phyloP scores from a whole-genome alignment of 371 early-diverging fungal species.

The Rhizopus microsporus region DNA sequence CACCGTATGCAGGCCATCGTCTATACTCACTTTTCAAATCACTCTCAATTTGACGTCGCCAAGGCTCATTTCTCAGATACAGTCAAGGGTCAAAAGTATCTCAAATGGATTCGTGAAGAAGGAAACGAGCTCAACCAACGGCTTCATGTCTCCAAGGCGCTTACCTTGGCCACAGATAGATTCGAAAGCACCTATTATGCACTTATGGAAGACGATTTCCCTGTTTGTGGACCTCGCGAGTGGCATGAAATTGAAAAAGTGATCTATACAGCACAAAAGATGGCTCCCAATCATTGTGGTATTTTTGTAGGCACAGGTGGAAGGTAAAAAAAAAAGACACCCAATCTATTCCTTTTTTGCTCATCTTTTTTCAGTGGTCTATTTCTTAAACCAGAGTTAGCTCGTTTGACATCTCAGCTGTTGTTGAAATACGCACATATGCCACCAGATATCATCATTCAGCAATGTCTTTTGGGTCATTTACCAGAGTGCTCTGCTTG shows the following conservation, averaged over 20 bases:
- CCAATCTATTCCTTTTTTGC: neutral
- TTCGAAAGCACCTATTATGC: slow-evolving; percentile 51
- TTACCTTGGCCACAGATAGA: slow-evolving; percentile 36
- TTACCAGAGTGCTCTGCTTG: slow-evolving; percentile 48
- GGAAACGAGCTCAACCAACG: slow-evolving; percentile 56
- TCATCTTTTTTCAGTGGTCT: slow-evolving; percentile 37
- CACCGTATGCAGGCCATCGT: slow-evolving; percentile 55
- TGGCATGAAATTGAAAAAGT: slow-evolving; percentile 60
- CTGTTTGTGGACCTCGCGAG: slow-evolving; percentile 51
- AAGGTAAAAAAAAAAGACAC: slow-evolving; percentile 32
- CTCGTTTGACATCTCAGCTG: slow-evolving; percentile 41
- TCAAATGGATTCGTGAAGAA: slow-evolving; percentile 55
- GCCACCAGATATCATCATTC: slow-evolving; percentile 62
- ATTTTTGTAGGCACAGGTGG: slow-evolving; percentile 68
- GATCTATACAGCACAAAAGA: slow-evolving; percentile 48
- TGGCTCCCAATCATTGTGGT: slow-evolving; percentile 56
- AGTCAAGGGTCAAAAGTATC: slow-evolving; percentile 53
- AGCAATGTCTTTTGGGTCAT: slow-evolving; percentile 56
- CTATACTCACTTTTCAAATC: slow-evolving; percentile 63
- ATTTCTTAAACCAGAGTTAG: slow-evolving; percentile 52
- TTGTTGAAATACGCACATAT: slow-evolving; percentile 37
- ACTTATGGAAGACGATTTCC: slow-evolving; percentile 65
- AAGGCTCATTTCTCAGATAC: slow-evolving; percentile 37
- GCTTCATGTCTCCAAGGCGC: slow-evolving; percentile 57
- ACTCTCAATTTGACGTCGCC: slow-evolving; percentile 51